A percentile compares a stretch with the other conserved stretches of the same genome.
Evolutionary conservation across 805 yeast species (phyloP).

Genomic region (Metschnikowia koreensis): DNA sequence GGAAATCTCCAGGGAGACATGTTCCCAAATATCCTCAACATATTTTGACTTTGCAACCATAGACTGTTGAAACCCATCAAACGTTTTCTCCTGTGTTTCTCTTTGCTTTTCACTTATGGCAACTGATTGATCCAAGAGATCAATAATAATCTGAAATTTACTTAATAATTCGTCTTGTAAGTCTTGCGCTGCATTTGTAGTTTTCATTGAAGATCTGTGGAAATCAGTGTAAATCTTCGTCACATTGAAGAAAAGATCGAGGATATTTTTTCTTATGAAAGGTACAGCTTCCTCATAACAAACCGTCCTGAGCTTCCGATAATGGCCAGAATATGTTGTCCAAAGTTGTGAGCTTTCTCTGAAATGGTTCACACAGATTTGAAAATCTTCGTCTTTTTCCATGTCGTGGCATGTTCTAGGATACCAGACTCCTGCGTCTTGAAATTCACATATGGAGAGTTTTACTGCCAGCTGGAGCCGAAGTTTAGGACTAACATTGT

Average conservation of each 20-base stretch:
- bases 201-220: conserved; percentile 7
- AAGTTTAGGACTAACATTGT: conserved; percentile 29
- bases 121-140: conserved; percentile 2
- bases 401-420: conserved; percentile 27
- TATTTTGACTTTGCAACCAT: conserved; percentile 1
- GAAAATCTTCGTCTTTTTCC: conserved; percentile 17
- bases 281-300: conserved; percentile 55
- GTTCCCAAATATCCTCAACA: conserved; percentile 4
- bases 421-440: conserved; percentile 41
- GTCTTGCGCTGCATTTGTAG: not conserved
- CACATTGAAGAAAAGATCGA: conserved; percentile 46
- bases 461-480: conserved; percentile 43
- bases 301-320: conserved; percentile 49
- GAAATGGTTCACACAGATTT: conserved; percentile 40
- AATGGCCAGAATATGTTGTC: conserved; percentile 72
- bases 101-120: not conserved
- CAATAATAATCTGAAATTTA: conserved; percentile 5
- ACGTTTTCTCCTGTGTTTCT: not conserved
- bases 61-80: conserved; percentile 5
- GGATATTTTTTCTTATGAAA: conserved; percentile 49
- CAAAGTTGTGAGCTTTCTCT: conserved; percentile 59
- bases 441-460: conserved; percentile 55
- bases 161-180: conserved; percentile 5
- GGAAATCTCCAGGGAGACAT: conserved; percentile 2
- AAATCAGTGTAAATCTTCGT: conserved; percentile 28